Percentiles rank a stretch among this genome's conserved stretches.
Conservation (phyloP, 345 rosid genomes). For the Eucalyptus albens region DNA sequence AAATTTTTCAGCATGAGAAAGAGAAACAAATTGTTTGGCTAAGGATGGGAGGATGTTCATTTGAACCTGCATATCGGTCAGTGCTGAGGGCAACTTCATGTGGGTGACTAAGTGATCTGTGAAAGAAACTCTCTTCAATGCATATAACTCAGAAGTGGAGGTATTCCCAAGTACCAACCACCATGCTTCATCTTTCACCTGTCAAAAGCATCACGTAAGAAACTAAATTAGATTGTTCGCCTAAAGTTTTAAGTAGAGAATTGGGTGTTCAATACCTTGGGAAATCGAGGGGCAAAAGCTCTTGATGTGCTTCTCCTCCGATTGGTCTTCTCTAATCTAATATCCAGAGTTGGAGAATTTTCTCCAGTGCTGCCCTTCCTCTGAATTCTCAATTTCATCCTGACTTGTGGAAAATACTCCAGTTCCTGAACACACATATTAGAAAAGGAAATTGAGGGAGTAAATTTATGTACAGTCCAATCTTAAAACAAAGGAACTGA, state of each 20-base stretch:
- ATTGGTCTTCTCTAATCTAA: conserved; percentile 60
- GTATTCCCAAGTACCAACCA: conserved; percentile 86
- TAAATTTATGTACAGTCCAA: background rate
- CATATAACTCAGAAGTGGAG: conserved; percentile 54
- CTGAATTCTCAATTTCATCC: conserved; percentile 52
- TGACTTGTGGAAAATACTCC: conserved; percentile 59
- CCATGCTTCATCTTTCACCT: conserved; percentile 98
- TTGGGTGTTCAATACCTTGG: conserved; percentile 40
- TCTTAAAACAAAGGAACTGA: background rate
- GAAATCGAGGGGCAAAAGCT: conserved; percentile 81
- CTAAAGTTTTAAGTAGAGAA: background rate
- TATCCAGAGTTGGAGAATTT: conserved; percentile 27
- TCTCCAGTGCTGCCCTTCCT: conserved; percentile 27
- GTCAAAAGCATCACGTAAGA: background rate
- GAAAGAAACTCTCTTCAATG: conserved; percentile 88
- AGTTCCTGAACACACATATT: conserved; percentile 40
- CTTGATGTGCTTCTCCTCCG: conserved; percentile 48
- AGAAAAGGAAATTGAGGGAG: background rate
- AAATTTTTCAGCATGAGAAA: background rate
- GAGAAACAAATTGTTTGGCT: background rate
- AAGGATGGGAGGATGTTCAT: background rate
- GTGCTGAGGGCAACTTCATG: conserved; percentile 62
- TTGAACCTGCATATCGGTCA: conserved; percentile 43
- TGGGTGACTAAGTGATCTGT: conserved; percentile 43
- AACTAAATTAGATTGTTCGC: background rate